phyloP scores from a whole-genome alignment of 129 eudicot genomes.

The Arctium minus region DNA sequence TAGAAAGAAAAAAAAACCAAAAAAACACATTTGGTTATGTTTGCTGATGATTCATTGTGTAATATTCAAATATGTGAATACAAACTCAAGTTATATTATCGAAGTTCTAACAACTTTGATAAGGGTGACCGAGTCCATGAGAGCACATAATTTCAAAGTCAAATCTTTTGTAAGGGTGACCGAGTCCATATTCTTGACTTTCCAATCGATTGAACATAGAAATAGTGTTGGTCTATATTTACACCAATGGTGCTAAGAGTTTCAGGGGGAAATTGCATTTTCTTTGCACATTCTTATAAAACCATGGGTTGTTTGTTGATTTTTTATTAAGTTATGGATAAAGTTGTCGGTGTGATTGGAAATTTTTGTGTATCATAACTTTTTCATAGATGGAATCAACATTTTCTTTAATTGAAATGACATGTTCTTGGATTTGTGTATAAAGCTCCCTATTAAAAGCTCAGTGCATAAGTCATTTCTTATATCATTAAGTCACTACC shows the following conservation, averaged over 20 bases:
- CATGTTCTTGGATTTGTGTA: too few relatives aligned
- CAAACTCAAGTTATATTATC: neutral
- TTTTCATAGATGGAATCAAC: too few relatives aligned
- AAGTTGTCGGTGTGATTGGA: too few relatives aligned
- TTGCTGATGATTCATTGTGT: neutral
- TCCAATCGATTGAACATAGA: neutral
- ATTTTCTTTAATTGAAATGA: too few relatives aligned
- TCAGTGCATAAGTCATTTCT: too few relatives aligned
- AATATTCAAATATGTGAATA: neutral
- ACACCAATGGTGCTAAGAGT: neutral
- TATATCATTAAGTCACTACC: too few relatives aligned
- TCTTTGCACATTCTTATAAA: neutral
- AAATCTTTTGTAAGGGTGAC: neutral
- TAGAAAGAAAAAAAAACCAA: neutral
- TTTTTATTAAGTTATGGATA: too few relatives aligned
- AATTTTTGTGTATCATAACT: too few relatives aligned
- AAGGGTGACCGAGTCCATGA: neutral
- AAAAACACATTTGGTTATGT: neutral
- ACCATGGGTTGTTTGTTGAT: too few relatives aligned
- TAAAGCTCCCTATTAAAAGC: too few relatives aligned
- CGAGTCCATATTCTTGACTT: constrained; percentile 9
- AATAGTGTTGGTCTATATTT: neutral
- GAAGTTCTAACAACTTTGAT: neutral
- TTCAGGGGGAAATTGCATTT: neutral
- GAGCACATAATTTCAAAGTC: neutral